These are phyloP conservation scores for Bryoglossum gracile DNA, from an alignment of 495 filamentous ascomycete species.

Conservation along the genomic window DNA sequence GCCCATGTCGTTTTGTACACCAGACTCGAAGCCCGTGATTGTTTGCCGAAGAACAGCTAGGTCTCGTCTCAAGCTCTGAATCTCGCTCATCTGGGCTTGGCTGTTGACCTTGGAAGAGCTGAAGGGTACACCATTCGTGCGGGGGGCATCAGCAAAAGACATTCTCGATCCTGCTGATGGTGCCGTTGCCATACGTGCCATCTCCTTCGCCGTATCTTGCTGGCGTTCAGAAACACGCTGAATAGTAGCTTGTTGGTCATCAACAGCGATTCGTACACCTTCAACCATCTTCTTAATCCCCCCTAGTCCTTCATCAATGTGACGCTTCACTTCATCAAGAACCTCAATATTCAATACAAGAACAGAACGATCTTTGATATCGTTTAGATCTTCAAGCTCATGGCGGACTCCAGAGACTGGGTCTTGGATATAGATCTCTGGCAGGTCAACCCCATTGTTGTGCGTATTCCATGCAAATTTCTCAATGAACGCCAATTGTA, in stretches of 20 bases:
- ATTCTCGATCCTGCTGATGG: slow-evolving; percentile 5
- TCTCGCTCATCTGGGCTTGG: slow-evolving; percentile 56
- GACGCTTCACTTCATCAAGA: slow-evolving; percentile 93
- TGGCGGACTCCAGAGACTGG: slow-evolving; percentile 89
- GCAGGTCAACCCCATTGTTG: slow-evolving; percentile 84
- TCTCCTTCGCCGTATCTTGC: slow-evolving; percentile 82
- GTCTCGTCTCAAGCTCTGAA: slow-evolving; percentile 81
- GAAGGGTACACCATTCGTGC: slow-evolving; percentile 12
- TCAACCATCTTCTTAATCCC: slow-evolving; percentile 73
- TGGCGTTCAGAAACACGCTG: slow-evolving; percentile 89
- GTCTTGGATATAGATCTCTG: slow-evolving; percentile 97
- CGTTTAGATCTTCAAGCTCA: slow-evolving; percentile 88
- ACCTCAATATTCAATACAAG: slow-evolving; percentile 88
- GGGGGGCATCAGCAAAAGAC: slow-evolving; percentile 4
- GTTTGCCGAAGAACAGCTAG: slow-evolving; percentile 90
- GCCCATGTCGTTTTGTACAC: slow-evolving; percentile 82
- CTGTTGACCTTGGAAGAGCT: slow-evolving; percentile 20
- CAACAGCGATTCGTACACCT: slow-evolving; percentile 68
- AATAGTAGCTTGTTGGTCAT: slow-evolving; percentile 69
- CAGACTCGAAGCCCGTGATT: slow-evolving; percentile 80
- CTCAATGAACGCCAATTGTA: slow-evolving; percentile 98
- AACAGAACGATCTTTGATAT: slow-evolving; percentile 92
- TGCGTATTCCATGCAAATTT: slow-evolving; percentile 99
- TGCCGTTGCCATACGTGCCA: slow-evolving; percentile 62
- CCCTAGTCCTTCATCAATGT: slow-evolving; percentile 90